Base-by-base conservation (phyloP, 1,284 basidiomycete species). In the Ganoderma leucocontextum region DNA sequence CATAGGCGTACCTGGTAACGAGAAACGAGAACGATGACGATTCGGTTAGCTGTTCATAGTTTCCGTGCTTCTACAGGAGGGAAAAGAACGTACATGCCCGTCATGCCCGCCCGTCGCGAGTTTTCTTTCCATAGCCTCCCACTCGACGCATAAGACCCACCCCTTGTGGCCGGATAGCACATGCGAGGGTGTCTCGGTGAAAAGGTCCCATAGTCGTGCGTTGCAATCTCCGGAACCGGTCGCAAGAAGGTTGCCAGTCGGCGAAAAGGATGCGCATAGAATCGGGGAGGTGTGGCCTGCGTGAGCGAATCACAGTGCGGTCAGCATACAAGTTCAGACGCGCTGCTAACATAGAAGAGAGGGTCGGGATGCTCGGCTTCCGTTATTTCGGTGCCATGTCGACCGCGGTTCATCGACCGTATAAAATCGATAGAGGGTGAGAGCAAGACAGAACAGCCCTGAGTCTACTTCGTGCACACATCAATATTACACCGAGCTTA, bases 131-230 rank as follows among this genome's bases (percentile, higher is more conserved):
- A 93, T 87, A 0, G 94, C 91, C 76, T 99, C 97, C 97, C 97
- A 99, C 78, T 98, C 98, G 2, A 97, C 94, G 74, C 96, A 98
- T 0, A 99, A 85, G 1, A 99, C 95, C 97, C 97, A 99, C 0
- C 96, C 96, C 70, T 91, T 90, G 78, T 99, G 98, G 0, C 97
- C 97, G 0, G 88, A 82, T 13, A 99, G 86, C 10, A 92, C 93
- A 78, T 95, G 93, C 62, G 95, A 94, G 0, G 97, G 97, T 12
- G 90, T 93, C 82, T 99, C 98, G 0, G 95, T 97, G 76, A 94
- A 89, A 67, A 99, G 87, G 80, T 99, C 94, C 97, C 97, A 99
- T 42, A 99, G 81, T 9, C 97, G 89, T 15, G 94, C 96, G 58
- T 94, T 96, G 60, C 95, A 95, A 79, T 99, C 97, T 3, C 97